Percentiles rank a stretch among this genome's conserved stretches.
Evolutionary conservation across 805 yeast species (phyloP).

Genomic region (Vanderwaltozyma tropicalis): DNA sequence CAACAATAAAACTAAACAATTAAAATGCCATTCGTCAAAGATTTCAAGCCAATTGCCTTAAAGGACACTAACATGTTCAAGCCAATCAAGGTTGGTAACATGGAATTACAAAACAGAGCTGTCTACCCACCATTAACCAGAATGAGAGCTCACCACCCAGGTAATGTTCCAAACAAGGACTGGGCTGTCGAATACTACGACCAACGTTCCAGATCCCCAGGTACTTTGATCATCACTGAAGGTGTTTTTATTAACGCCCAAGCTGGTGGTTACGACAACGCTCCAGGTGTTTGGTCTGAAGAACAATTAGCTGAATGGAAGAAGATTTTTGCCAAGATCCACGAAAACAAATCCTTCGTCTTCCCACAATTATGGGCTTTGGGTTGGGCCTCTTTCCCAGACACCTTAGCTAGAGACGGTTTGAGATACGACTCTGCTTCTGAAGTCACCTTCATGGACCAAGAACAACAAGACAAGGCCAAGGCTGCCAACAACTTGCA

Average conservation of each 20-base stretch:
- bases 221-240: slow-evolving; percentile 46
- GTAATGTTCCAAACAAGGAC: slow-evolving; percentile 34
- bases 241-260: slow-evolving; percentile 38
- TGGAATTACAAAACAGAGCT: slow-evolving; percentile 27
- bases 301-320: slow-evolving; percentile 41
- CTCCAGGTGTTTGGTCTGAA: slow-evolving; percentile 41
- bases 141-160: slow-evolving; percentile 29
- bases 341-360: slow-evolving; percentile 36
- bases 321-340: slow-evolving; percentile 38
- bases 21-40: slow-evolving; percentile 14
- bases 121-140: slow-evolving; percentile 37
- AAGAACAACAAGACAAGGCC: slow-evolving; percentile 28
- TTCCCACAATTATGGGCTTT: slow-evolving; percentile 45
- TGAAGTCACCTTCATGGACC: slow-evolving; percentile 27
- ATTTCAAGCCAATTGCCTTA: slow-evolving; percentile 16
- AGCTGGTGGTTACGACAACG: slow-evolving; percentile 32
- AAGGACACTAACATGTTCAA: slow-evolving; percentile 30
- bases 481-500: slow-evolving; percentile 22
- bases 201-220: slow-evolving; percentile 42
- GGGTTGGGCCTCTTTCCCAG: slow-evolving; percentile 34
- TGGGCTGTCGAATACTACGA: slow-evolving; percentile 40
- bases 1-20: too few relatives aligned
- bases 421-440: slow-evolving; percentile 33
- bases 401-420: slow-evolving; percentile 28
- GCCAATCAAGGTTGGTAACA: slow-evolving; percentile 34